Percentiles rank a stretch among this genome's conserved stretches.
Conservation (phyloP, 176 grass and related monocot species). For the Bonia amplexicaulis region DNA sequence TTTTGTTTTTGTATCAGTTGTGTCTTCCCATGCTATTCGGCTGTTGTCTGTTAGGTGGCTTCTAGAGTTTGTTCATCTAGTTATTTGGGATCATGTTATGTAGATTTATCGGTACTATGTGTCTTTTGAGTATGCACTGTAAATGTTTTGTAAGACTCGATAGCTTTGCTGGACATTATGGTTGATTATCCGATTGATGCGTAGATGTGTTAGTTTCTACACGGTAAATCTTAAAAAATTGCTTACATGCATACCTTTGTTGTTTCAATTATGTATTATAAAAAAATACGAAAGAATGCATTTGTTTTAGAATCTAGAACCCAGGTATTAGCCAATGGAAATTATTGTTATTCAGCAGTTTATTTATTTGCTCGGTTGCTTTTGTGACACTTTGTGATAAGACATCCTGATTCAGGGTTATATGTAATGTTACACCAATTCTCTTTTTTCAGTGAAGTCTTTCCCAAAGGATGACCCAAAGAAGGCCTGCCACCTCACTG, state of each 20-base stretch:
- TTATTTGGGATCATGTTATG: not conserved
- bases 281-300: not conserved
- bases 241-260: not conserved
- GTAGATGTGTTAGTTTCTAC: not conserved
- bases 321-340: not conserved
- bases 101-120: not conserved
- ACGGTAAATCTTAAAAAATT: not conserved
- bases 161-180: not conserved
- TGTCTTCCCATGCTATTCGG: not conserved
- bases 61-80: not conserved
- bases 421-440: constrained; percentile 1
- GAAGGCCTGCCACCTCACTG: constrained; percentile 57
- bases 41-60: not conserved
- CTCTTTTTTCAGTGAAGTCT: constrained; percentile 63
- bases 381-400: not conserved
- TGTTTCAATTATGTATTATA: too few species aligned
- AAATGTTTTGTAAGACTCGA: not conserved
- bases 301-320: not conserved
- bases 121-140: not conserved
- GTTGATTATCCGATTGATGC: not conserved
- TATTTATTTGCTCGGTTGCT: not conserved
- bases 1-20: not conserved
- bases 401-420: not conserved
- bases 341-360: not conserved
- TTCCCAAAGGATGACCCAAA: constrained; percentile 66